phyloP scores from a whole-genome alignment of 192 early-diverging fungal genomes.

The Diversispora epigaea region DNA sequence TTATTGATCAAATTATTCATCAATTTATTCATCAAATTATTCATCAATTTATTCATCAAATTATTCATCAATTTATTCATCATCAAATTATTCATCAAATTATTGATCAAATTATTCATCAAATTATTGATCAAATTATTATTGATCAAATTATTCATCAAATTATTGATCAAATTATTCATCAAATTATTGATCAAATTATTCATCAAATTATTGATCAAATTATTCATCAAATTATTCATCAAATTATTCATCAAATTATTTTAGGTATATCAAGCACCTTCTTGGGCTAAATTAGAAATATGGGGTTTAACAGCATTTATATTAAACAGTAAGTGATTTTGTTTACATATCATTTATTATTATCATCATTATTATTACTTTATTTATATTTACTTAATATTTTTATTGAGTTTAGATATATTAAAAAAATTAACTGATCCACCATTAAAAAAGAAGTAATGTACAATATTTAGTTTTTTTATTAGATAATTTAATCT shows the following conservation, averaged over 20 bases:
- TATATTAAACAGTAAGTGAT: conserved; percentile 59
- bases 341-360: not conserved
- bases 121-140: not conserved
- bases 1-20: not conserved
- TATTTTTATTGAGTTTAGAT: not conserved
- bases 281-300: conserved; percentile 21
- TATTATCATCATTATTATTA: not conserved
- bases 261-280: conserved; percentile 9
- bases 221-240: not conserved
- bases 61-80: not conserved
- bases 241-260: not conserved
- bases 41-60: not conserved
- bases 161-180: not conserved
- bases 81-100: not conserved
- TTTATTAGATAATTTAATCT: too few relatives aligned
- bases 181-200: too few relatives aligned
- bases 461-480: too few relatives aligned
- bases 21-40: not conserved
- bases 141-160: too few relatives aligned
- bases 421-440: too few relatives aligned
- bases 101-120: not conserved
- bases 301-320: conserved; percentile 85
- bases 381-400: not conserved
- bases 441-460: too few relatives aligned
- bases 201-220: not conserved